A percentile compares a stretch with the other conserved stretches of the same genome.
Evolutionary conservation across 1,139 yeast species (phyloP).

Genomic region (Sugiyamaella pinicola): DNA sequence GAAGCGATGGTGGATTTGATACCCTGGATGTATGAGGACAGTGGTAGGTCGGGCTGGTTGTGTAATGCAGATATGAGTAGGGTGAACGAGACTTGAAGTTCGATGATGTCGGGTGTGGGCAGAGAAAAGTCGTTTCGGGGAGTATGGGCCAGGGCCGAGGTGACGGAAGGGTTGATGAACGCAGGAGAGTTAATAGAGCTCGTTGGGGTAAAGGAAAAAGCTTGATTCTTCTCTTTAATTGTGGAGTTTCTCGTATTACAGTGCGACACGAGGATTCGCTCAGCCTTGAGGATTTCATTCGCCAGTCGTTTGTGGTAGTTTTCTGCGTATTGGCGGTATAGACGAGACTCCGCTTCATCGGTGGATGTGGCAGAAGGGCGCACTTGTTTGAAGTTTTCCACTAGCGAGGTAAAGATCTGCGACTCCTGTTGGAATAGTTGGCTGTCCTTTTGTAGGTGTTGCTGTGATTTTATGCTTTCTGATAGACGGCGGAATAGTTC

Average conservation of each 20-base stretch:
- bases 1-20: constrained; percentile 30
- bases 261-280: constrained; percentile 31
- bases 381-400: constrained; percentile 21
- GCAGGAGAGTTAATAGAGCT: too few species aligned
- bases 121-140: not conserved
- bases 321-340: constrained; percentile 13
- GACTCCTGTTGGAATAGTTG: constrained; percentile 31
- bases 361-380: constrained; percentile 20
- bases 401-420: constrained; percentile 27
- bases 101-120: constrained; percentile 23
- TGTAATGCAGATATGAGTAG: constrained; percentile 35
- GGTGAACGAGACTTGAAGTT: constrained; percentile 34
- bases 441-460: constrained; percentile 28
- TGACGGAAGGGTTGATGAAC: not conserved
- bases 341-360: constrained; percentile 1
- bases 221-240: not conserved
- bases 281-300: constrained; percentile 30
- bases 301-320: constrained; percentile 28
- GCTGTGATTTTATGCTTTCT: constrained; percentile 20
- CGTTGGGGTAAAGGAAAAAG: not conserved
- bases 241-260: constrained; percentile 24
- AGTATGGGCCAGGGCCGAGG: not conserved
- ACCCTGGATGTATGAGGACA: constrained; percentile 33
- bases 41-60: constrained; percentile 25
- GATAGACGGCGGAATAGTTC: constrained; percentile 30